A percentile compares a stretch with the other conserved stretches of the same genome.
phyloP scores from a whole-genome alignment of 2,329 filamentous ascomycete species.

The Cladosporium halotolerans region DNA sequence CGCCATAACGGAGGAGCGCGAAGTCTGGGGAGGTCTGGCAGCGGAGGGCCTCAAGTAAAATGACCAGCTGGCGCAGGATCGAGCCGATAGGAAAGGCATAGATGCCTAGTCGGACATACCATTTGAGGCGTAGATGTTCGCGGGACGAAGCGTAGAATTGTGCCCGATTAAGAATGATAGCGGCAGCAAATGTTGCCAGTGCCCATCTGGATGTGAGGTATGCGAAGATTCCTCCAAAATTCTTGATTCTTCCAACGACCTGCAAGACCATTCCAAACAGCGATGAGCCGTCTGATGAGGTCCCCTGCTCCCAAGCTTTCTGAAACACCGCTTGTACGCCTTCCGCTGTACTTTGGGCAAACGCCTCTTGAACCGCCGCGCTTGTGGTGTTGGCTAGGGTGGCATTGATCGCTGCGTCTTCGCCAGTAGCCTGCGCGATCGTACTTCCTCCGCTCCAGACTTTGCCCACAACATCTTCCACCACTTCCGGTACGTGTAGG shows the following conservation, averaged over 20 bases:
- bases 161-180: conserved; percentile 81
- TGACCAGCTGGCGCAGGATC: conserved; percentile 61
- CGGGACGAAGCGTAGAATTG: conserved; percentile 89
- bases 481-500: conserved; percentile 52
- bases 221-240: conserved; percentile 77
- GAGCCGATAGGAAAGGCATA: conserved; percentile 66
- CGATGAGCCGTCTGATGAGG: conserved; percentile 20
- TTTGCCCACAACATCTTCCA: conserved; percentile 48
- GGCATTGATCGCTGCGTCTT: conserved; percentile 35
- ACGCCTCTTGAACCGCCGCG: conserved; percentile 20
- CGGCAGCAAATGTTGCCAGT: conserved; percentile 76
- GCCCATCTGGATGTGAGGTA: conserved; percentile 93
- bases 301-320: conserved; percentile 22
- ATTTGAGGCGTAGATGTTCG: conserved; percentile 68
- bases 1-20: conserved; percentile 42
- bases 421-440: conserved; percentile 53
- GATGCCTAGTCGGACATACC: conserved; percentile 63
- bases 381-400: conserved; percentile 34
- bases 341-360: conserved; percentile 39
- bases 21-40: conserved; percentile 67
- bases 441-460: conserved; percentile 52
- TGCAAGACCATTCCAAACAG: conserved; percentile 23
- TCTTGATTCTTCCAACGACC: conserved; percentile 39
- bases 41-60: conserved; percentile 75
- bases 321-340: conserved; percentile 23